Base-by-base conservation (phyloP, 768 basidiomycete genomes). In the Xerocomus spinulosus region DNA sequence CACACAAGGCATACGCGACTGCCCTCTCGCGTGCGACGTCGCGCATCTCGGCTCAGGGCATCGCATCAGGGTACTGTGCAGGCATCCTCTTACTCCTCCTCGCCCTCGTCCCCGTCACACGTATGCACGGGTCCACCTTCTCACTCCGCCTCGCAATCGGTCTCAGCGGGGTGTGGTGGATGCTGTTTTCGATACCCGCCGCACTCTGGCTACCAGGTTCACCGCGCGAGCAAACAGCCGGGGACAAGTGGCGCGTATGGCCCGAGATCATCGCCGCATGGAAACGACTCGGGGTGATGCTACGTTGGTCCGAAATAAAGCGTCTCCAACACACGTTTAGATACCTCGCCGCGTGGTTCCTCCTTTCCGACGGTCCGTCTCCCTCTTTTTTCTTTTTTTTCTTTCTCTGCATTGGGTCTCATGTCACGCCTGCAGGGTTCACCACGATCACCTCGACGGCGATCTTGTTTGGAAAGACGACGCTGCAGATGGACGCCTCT, bases 361-460 rank as follows among this genome's bases (percentile, higher is more conserved):
- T 98, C 12, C 79, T 98, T 20, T 91, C 88, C 1, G 94, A 98
- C 58, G 90, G 92, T 88, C 44, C 36, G 78, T 66, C 25, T 33
- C 18, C 2, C 25, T 9, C 13, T 20, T n/a, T 24, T 18, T 13
- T 12, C 6, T 9, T 0, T 76, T 85, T 1, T 80, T n/a, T n/a
- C n/a, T n/a, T n/a, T n/a, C n/a, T n/a, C n/a, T n/a, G n/a, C n/a
- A n/a, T n/a, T n/a, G n/a, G n/a, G n/a, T n/a, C n/a, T n/a, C n/a
- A n/a, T n/a, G n/a, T n/a, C n/a, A n/a, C n/a, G n/a, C n/a, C n/a
- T n/a, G n/a, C 21, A 30, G 30, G 24, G 1, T 93, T 94, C 68
- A 90, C 93, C 3, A 96, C 94, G 0, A 86, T 96, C 38, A 92
- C 92, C 0, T 89, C 89, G 0, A 92, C 91, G 0, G 90, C 95